Percentiles rank a stretch among this genome's conserved stretches.
Evolutionary conservation across 108 stramenopile species (phyloP).

Genomic region (Mediolabrus comicus): DNA sequence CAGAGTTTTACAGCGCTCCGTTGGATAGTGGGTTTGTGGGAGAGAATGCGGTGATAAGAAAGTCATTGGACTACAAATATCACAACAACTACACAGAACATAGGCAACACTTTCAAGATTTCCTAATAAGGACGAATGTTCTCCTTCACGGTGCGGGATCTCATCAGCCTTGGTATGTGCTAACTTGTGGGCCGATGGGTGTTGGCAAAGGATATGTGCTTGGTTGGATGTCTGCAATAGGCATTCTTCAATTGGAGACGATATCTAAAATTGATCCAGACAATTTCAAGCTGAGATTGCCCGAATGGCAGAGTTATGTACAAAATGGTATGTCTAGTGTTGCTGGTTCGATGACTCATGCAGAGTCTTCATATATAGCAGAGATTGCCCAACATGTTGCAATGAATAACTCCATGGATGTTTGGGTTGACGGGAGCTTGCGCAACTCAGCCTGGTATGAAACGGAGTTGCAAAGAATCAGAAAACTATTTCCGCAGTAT

Average conservation of each 20-base stretch:
- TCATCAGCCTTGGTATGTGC: slow-evolving; percentile 23
- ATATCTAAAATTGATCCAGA: slow-evolving; percentile 57
- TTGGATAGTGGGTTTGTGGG: slow-evolving; percentile 50
- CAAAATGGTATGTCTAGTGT: slow-evolving; percentile 11
- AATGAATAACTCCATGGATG: slow-evolving; percentile 73
- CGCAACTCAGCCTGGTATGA: slow-evolving; percentile 81
- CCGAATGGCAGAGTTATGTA: slow-evolving; percentile 50
- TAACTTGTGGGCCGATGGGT: slow-evolving; percentile 55
- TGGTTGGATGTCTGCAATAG: slow-evolving; percentile 47
- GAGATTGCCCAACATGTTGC: slow-evolving; percentile 58
- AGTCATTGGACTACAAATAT: slow-evolving; percentile 63
- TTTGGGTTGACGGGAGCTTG: slow-evolving; percentile 84
- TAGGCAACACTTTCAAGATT: slow-evolving; percentile 73
- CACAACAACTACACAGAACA: slow-evolving; percentile 69
- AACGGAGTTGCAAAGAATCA: slow-evolving; percentile 61
- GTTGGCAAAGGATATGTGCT: slow-evolving; percentile 59
- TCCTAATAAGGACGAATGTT: slow-evolving; percentile 39
- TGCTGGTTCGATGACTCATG: slow-evolving; percentile 76
- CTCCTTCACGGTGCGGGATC: slow-evolving; percentile 6
- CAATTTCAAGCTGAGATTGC: slow-evolving; percentile 49
- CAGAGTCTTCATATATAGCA: slow-evolving; percentile 54
- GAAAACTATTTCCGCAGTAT: slow-evolving; percentile 68
- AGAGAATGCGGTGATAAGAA: slow-evolving; percentile 60
- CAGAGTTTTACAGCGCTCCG: slow-evolving; percentile 19
- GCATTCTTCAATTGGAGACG: slow-evolving; percentile 34